phyloP scores from a whole-genome alignment of 768 basidiomycete genomes.

The Pleurotus pulmonarius region DNA sequence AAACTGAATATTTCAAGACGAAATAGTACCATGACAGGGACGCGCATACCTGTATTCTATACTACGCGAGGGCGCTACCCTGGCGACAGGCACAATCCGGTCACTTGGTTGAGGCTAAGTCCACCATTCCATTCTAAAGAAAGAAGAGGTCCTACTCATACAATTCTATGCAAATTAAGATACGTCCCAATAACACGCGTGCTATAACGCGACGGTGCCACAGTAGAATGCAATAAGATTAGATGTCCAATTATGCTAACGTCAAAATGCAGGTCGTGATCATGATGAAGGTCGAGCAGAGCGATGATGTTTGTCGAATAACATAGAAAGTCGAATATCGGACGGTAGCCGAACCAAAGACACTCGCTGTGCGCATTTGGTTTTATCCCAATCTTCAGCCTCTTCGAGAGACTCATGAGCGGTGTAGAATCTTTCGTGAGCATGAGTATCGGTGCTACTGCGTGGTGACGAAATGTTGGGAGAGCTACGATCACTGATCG shows the following conservation, averaged over 20 bases:
- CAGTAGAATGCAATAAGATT: neutral
- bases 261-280: neutral
- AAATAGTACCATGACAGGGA: neutral
- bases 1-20: no score
- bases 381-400: constrained; percentile 89
- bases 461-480: constrained; percentile 7
- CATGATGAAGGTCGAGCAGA: neutral
- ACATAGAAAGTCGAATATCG: constrained; percentile 31
- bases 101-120: neutral
- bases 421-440: constrained; percentile 32
- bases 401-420: constrained; percentile 53
- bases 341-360: constrained; percentile 76
- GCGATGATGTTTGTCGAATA: constrained; percentile 20
- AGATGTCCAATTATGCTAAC: constrained; percentile 1
- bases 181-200: neutral
- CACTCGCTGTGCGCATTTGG: constrained; percentile 80
- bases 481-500: neutral
- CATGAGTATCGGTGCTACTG: constrained; percentile 6
- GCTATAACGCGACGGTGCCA: no score
- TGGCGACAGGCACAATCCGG: constrained; percentile 2
- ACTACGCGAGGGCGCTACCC: neutral
- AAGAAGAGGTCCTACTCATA: neutral
- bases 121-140: neutral
- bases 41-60: neutral
- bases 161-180: neutral